Base-by-base conservation (phyloP, 306 rosid species). In the Prosopis cineraria region DNA sequence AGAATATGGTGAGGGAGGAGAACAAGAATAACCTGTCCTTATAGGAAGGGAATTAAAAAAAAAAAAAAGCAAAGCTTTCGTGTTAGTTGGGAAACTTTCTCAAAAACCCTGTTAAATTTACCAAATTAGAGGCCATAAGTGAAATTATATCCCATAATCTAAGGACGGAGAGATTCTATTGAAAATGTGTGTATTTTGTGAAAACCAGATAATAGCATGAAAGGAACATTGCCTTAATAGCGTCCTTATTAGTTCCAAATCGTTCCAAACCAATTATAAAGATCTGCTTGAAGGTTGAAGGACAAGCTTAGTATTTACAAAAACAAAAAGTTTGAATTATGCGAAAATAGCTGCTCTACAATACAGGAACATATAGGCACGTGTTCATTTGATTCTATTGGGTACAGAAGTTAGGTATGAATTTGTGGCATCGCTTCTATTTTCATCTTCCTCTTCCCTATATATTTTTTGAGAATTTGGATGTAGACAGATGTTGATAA, bases 301-400 rank as follows among this genome's bases (percentile, higher is more conserved):
- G 36, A 13, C 36, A 24, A 19, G 9, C 22, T 30, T 16, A 13
- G 7, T 25, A 68, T 68, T 12, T 12, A 7, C 72, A 24, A 41
- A 45, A 41, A 13, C 10, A 25, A 40, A 24, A 40, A 40, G 29
- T 22, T 24, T n/a, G n/a, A n/a, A 40, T 41, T 14, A 0, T 6
- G 24, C 11, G 53, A 40, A 41, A 41, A 31, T 24, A 25, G 53
- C 36, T n/a, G n/a, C 36, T 13, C 50, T 19, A 20, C 33, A 39
- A 39, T 24, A 30, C n/a, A 6, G 45, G 44, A 20, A 67, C 29
- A 12, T 39, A 39, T 22, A 39, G 45, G 30, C 47, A n/a, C 52
- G 0, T 67, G 53, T 73, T 85, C 33, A 8, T 77, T 86, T 70
- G 5, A 52, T 79, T 65, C 60, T 55, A 45, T 80, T 78, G 71